Evolutionary conservation across 1,284 basidiomycete genomes (phyloP).

Genomic region (Exobasidium rhododendri): DNA sequence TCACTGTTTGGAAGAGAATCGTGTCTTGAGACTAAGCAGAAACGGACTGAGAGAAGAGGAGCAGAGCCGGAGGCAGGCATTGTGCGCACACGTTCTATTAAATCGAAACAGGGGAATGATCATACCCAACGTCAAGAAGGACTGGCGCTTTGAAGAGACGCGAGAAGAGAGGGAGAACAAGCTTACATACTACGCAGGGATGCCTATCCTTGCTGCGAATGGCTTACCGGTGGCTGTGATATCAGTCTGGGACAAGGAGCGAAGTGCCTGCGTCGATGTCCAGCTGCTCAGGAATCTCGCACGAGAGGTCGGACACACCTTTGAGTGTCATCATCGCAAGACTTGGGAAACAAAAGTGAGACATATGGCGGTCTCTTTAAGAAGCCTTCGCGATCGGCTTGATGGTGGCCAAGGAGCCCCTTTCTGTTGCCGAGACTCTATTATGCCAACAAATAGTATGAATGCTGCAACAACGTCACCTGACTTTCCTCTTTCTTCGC

Average conservation of each 20-base stretch:
- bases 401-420: too few relatives aligned
- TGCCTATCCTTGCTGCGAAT: not conserved
- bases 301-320: not conserved
- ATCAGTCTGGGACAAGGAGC: not conserved
- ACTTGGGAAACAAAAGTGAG: not conserved
- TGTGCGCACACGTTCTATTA: not conserved
- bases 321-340: not conserved
- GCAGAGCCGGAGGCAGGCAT: not conserved
- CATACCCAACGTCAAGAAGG: not conserved
- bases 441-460: too few relatives aligned
- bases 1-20: not conserved
- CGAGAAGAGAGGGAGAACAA: not conserved
- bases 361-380: not conserved
- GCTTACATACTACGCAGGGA: not conserved
- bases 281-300: not conserved
- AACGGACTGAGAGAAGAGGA: not conserved
- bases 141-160: not conserved
- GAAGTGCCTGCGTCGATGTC: not conserved
- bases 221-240: conserved; percentile 1
- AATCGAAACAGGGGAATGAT: conserved; percentile 2
- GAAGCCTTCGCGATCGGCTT: too few relatives aligned
- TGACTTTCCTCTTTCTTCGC: too few relatives aligned
- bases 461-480: too few relatives aligned
- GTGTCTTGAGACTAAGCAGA: not conserved
- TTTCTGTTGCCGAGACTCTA: too few relatives aligned